These are phyloP conservation scores for Cryptosporidium xiaoi DNA, from an alignment of 169 alveolate genomes.

Conservation along the genomic window DNA sequence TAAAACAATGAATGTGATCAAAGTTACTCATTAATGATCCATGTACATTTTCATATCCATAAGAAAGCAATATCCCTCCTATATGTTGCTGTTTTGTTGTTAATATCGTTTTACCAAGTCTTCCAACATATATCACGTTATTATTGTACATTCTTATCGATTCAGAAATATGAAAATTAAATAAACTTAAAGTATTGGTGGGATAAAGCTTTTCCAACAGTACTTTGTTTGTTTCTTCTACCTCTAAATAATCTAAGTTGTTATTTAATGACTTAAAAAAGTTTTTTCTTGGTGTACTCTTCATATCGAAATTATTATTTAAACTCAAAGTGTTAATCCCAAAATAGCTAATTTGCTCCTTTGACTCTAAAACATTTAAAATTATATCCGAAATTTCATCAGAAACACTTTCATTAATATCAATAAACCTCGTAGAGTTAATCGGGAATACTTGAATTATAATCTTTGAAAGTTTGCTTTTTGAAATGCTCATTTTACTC, in stretches of 20 bases:
- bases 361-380: slow-evolving; percentile 5
- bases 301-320: background rate
- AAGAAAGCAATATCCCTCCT: slow-evolving; percentile 35
- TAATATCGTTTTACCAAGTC: slow-evolving; percentile 32
- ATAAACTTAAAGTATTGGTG: background rate
- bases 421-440: slow-evolving; percentile 36
- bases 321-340: background rate
- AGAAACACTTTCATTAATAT: background rate
- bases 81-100: slow-evolving; percentile 44
- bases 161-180: slow-evolving; percentile 2
- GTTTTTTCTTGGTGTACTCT: slow-evolving; percentile 20
- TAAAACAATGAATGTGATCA: slow-evolving; percentile 51
- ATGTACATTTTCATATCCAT: slow-evolving; percentile 38
- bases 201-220: slow-evolving; percentile 26
- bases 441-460: slow-evolving; percentile 20
- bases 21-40: slow-evolving; percentile 24
- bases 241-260: background rate
- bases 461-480: background rate
- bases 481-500: slow-evolving; percentile 16
- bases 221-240: slow-evolving; percentile 4
- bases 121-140: slow-evolving; percentile 37
- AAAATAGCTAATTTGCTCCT: slow-evolving; percentile 4
- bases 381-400: slow-evolving; percentile 29
- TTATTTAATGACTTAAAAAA: slow-evolving; percentile 8
- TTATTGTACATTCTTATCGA: slow-evolving; percentile 1